A percentile compares a stretch with the other conserved stretches of the same genome.
Evolutionary conservation across 306 rosid species (phyloP).

Genomic region (Castanea sativa): DNA sequence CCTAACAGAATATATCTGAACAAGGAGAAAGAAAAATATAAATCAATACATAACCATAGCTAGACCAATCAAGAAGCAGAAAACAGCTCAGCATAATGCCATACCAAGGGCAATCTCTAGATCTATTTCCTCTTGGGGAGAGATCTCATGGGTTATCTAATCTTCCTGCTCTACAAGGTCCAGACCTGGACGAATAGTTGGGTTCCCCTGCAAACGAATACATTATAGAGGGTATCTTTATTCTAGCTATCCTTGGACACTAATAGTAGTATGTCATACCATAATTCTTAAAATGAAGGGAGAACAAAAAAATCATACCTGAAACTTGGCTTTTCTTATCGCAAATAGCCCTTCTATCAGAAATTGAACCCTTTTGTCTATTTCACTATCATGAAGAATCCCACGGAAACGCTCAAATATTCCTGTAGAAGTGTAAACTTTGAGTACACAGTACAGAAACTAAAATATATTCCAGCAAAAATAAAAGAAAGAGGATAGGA

Average conservation of each 20-base stretch:
- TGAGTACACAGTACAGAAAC: not conserved
- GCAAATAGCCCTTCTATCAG: constrained; percentile 91
- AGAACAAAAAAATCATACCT: constrained; percentile 40
- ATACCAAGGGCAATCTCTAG: constrained; percentile 50
- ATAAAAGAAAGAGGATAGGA: not conserved
- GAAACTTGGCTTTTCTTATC: constrained; percentile 84
- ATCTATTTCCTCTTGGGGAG: constrained; percentile 48
- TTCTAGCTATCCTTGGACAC: not conserved
- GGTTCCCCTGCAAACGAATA: constrained; percentile 45
- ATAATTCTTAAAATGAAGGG: not conserved
- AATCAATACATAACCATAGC: constrained; percentile 5
- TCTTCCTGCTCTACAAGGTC: constrained; percentile 64
- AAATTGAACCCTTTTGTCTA: constrained; percentile 87
- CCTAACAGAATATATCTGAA: constrained; percentile 58
- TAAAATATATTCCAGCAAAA: not conserved
- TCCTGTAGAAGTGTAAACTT: constrained; percentile 40
- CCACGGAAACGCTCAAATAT: constrained; percentile 96
- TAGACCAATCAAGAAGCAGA: constrained; percentile 6
- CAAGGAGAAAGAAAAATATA: not conserved
- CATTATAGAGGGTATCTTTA: not conserved
- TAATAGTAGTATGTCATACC: not conserved
- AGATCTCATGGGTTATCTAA: constrained; percentile 55
- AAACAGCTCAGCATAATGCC: constrained; percentile 11
- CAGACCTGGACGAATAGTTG: constrained; percentile 53
- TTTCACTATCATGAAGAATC: constrained; percentile 97